Evolutionary conservation across 129 eudicot genomes (phyloP).

Genomic region (Flaveria trinervia): DNA sequence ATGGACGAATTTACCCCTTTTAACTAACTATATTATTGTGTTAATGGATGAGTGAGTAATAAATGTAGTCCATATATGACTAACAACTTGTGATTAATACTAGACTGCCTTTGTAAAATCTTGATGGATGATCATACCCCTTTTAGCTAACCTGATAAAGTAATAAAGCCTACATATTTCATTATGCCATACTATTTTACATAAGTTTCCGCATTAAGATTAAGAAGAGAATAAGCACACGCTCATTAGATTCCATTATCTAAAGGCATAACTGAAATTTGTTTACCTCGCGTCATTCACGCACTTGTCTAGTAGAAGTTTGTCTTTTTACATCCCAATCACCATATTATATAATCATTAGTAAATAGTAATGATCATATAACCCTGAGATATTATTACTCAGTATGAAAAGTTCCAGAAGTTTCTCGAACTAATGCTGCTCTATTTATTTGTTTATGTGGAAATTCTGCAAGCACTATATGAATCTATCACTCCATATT

Average conservation of each 20-base stretch:
- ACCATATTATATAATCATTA: not conserved
- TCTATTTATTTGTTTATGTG: not conserved
- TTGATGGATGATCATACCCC: not conserved
- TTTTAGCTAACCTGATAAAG: not conserved
- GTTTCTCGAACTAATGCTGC: not conserved
- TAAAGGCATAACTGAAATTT: not conserved
- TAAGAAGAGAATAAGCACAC: not conserved
- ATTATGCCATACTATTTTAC: not conserved
- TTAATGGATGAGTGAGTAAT: not conserved
- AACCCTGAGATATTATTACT: not conserved
- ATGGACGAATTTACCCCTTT: not conserved
- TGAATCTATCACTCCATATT: not conserved
- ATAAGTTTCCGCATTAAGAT: not conserved
- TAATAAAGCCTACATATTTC: not conserved
- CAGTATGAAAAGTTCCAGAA: not conserved
- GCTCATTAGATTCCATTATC: conserved; percentile 4
- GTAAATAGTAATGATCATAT: not conserved
- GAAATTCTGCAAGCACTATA: not conserved
- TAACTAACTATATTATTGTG: not conserved
- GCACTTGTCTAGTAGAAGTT: not conserved
- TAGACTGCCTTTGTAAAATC: not conserved
- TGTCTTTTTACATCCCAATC: not conserved
- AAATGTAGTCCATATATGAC: not conserved
- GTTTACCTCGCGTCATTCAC: not conserved
- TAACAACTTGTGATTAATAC: not conserved